phyloP scores from a whole-genome alignment of 2,329 filamentous ascomycete genomes.

The Endothia cerciana region DNA sequence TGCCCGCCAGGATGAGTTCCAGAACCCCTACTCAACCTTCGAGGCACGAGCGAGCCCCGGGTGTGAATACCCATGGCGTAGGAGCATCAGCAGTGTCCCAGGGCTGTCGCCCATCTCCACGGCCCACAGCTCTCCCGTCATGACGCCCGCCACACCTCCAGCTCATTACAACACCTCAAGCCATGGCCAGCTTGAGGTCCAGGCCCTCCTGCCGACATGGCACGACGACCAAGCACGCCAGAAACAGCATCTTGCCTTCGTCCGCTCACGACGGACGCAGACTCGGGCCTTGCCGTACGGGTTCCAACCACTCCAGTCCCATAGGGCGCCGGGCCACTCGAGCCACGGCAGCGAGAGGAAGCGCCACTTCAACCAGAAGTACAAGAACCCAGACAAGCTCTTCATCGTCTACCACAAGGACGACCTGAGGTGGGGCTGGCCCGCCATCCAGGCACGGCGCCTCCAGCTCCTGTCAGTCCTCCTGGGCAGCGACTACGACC shows the following conservation, averaged over 20 bases:
- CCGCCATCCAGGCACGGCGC: conserved; percentile 23
- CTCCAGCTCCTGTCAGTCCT: conserved; percentile 25
- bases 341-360: conserved; percentile 6
- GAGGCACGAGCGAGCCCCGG: conserved; percentile 14
- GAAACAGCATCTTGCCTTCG: background rate
- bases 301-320: background rate
- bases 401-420: conserved; percentile 29
- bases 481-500: conserved; percentile 25
- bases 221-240: background rate
- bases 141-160: conserved; percentile 13
- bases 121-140: conserved; percentile 13
- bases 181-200: conserved; percentile 4
- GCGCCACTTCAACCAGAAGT: conserved; percentile 30
- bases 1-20: background rate
- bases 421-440: conserved; percentile 27
- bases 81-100: conserved; percentile 20
- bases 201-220: background rate
- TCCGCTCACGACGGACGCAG: conserved; percentile 14
- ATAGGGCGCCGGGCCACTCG: background rate
- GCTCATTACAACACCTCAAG: conserved; percentile 1
- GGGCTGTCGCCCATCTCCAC: conserved; percentile 23
- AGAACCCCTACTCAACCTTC: background rate
- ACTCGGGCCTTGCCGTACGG: conserved; percentile 15
- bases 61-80: conserved; percentile 15
- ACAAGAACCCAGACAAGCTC: conserved; percentile 24